Evolutionary conservation across 345 rosid genomes (phyloP), one percentile per base, ranked within the genome.

Genomic region (Pelargonium nanum): DNA sequence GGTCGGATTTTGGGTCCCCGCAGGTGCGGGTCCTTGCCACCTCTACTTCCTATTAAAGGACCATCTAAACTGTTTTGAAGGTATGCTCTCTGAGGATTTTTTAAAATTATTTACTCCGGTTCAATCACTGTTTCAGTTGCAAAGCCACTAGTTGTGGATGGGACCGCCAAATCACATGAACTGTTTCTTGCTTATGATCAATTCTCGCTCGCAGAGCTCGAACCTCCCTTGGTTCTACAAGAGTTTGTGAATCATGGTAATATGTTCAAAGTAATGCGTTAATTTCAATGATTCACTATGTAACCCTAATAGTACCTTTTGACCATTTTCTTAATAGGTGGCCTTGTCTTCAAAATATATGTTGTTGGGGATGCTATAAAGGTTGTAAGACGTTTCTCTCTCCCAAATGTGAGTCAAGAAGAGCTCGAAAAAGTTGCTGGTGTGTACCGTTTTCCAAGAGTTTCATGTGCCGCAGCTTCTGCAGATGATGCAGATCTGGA

Each of bases 231-330:
- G 74, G 82, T 88, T 24, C 78, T 91, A 26, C 98, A 91, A 72
- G 98, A 91, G 79, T 91, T 91, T 75, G 87, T 91, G 2, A 88
- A 88, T 74, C 98, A 91, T 72, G 96, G 98, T 91, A 91, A 30
- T 0, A 0, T 67, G 21, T 57, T 69, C 55, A 25, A 12, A 40
- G 15, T 40, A 0, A 17, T 17, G 15, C 48, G 15, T 40, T 40
- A 40, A 2, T 17, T 40, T 40, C 40, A 30, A 5, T 30, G 40
- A 30, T 30, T 30, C 4, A 12, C n/a, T 30, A 21, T 48, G 12
- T 19, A 1, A 10, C 44, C 23, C 12, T 26, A 28, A 4, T 62
- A 54, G n/a, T 24, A 53, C 26, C 62, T 44, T 53, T 55, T 53
- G 19, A 50, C 40, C 22, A 56, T 67, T 28, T 8, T 22, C 23